Conservation (phyloP, 352 stramenopile species). For the Globisporangium mamillatum region DNA sequence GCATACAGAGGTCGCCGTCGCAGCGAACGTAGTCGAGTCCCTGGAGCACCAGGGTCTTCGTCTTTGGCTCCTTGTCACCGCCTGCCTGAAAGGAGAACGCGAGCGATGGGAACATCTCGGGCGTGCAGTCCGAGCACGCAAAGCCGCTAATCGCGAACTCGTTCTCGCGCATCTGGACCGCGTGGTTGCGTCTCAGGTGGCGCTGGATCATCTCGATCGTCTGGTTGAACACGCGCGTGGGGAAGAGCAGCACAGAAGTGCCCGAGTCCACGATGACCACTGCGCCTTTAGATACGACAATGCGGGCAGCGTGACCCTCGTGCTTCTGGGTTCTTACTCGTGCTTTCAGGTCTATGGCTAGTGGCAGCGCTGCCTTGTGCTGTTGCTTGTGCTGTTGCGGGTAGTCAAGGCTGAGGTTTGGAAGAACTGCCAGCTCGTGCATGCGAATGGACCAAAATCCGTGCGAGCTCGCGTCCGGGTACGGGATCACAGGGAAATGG, state of each 20-base stretch:
- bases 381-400: not conserved
- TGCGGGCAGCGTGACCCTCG: not conserved
- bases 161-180: slow-evolving; percentile 24
- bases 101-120: slow-evolving; percentile 52
- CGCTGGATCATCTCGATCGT: slow-evolving; percentile 36
- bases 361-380: not conserved
- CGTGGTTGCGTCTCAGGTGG: slow-evolving; percentile 28
- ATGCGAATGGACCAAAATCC: slow-evolving; percentile 64
- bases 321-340: not conserved
- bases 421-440: slow-evolving; percentile 28
- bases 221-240: slow-evolving; percentile 34
- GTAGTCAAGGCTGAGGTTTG: not conserved
- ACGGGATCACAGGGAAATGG: slow-evolving; percentile 45
- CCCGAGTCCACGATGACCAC: slow-evolving; percentile 66
- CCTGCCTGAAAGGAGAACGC: slow-evolving; percentile 37
- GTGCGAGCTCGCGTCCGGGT: slow-evolving; percentile 24
- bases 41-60: slow-evolving; percentile 41
- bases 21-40: slow-evolving; percentile 65
- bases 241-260: slow-evolving; percentile 62
- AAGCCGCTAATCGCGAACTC: slow-evolving; percentile 37
- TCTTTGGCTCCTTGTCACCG: not conserved
- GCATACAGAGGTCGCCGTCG: slow-evolving; percentile 46
- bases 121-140: slow-evolving; percentile 38
- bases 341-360: not conserved
- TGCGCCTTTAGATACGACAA: slow-evolving; percentile 12